Conservation (phyloP, 257 asterid species). For the Fraxinus excelsior region DNA sequence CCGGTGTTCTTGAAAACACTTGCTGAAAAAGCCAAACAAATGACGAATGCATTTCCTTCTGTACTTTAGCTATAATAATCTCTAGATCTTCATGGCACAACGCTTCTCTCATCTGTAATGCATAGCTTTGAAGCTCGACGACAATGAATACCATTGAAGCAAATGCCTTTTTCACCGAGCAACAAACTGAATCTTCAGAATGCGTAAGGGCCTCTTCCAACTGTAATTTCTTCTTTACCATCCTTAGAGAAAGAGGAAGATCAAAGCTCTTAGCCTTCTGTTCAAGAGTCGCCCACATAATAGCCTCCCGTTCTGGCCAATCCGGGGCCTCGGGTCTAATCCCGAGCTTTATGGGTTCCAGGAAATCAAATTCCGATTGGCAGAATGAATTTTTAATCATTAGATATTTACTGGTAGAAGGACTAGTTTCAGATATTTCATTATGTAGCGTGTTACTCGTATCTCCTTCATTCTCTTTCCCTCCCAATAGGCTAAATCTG, state of each 20-base stretch:
- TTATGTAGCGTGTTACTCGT: conserved; percentile 29
- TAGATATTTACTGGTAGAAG: conserved; percentile 18
- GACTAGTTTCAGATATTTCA: conserved; percentile 31
- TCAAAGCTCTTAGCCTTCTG: conserved; percentile 72
- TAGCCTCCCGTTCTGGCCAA: conserved; percentile 65
- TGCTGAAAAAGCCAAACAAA: conserved; percentile 83
- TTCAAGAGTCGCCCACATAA: conserved; percentile 52
- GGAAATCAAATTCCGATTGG: conserved; percentile 52
- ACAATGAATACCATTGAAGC: conserved; percentile 72
- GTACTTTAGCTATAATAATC: conserved; percentile 44
- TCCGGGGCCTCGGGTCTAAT: conserved; percentile 72
- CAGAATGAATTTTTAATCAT: conserved; percentile 35
- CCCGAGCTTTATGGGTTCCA: conserved; percentile 85
- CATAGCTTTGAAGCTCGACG: conserved; percentile 71
- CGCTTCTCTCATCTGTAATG: conserved; percentile 67
- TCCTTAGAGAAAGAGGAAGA: conserved; percentile 75
- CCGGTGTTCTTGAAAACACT: conserved; percentile 73
- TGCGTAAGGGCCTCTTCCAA: conserved; percentile 35
- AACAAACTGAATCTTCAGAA: conserved; percentile 35
- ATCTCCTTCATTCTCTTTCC: conserved; percentile 20
- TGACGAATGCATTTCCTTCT: conserved; percentile 70
- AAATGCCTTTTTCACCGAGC: conserved; percentile 64
- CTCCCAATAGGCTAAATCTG: conserved; percentile 17
- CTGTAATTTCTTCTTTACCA: conserved; percentile 73
- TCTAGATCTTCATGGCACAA: conserved; percentile 63